These are phyloP conservation scores for Tolypocladium pustulatum DNA, from an alignment of 2,329 filamentous ascomycete genomes.

Conservation along the genomic window DNA sequence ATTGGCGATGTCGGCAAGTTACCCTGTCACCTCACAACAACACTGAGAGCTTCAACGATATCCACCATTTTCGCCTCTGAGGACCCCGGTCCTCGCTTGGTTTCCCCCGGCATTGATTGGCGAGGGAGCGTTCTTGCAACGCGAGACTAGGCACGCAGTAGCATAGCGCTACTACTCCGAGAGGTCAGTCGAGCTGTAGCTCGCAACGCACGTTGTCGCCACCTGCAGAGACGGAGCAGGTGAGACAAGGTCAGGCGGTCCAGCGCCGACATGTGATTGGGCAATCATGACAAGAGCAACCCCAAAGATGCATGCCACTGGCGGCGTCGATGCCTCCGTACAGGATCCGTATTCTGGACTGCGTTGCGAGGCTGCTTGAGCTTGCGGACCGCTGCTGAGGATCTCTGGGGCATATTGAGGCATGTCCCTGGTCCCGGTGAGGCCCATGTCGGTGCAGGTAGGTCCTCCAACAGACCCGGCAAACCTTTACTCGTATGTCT, in stretches of 20 bases:
- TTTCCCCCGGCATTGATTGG: not conserved
- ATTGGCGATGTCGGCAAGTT: not conserved
- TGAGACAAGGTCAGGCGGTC: constrained; percentile 5
- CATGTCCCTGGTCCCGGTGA: not conserved
- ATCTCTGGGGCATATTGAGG: not conserved
- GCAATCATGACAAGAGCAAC: not conserved
- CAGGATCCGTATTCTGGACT: not conserved
- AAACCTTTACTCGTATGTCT: not conserved
- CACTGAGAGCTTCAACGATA: not conserved
- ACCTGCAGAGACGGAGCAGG: not conserved
- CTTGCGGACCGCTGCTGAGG: not conserved
- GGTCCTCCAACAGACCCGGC: not conserved
- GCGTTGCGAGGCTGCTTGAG: too few relatives aligned
- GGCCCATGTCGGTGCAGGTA: not conserved
- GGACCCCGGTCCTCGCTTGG: not conserved
- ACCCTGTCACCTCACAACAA: not conserved
- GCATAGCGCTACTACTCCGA: not conserved
- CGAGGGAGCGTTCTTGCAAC: not conserved
- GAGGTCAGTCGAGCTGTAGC: not conserved
- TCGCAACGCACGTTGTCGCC: not conserved
- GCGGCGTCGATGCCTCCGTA: not conserved
- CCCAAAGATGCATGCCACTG: not conserved
- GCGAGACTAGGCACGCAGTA: not conserved
- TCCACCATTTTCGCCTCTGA: not conserved
- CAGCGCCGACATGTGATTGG: constrained; percentile 1